Evolutionary conservation across 1,284 basidiomycete species (phyloP), one percentile per base, ranked within the genome.

Genomic region (Cutaneotrichosporon dermatis): DNA sequence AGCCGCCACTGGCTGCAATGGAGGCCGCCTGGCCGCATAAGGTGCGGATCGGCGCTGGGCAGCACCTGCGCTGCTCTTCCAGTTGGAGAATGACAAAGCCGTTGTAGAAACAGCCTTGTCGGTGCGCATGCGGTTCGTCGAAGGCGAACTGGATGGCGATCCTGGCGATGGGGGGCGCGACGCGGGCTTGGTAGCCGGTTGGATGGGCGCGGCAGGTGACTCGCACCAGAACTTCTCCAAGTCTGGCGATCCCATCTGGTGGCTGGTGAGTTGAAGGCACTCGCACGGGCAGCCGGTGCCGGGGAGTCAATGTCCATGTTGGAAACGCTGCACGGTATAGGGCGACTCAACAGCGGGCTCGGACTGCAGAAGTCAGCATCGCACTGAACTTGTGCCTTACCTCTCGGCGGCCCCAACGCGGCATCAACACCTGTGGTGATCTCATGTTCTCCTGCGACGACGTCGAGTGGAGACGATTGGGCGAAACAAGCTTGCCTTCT

Each of bases 151-250:
- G 7, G 72, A 72, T 1, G 70, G 70, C 0, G 76, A 76, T 3
- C 68, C 69, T 8, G 76, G 75, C 1, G 75, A 74, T 1, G 71
- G 72, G 63, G 64, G 50, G 69, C 59, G 13, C 73, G 61, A 35
- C 73, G 65, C n/a, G n/a, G n/a, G n/a, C 58, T 74, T 75, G 8
- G 68, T 57, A 35, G 68, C 65, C 6, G 66, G 64, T 15, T 62
- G 59, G 40, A 62, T 62, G 10, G 71, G 68, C 5, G 66, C 63
- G 4, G 66, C 69, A 7, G 76, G 75, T 4, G 74, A 75, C 37
- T 75, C 72, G 67, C 71, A 73, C 58, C 77, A 78, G 66, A 72
- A 75, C 8, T 70, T 71, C 5, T 75, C 76, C 34, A 78, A 65
- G 13, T 69, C 72, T 0, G 75, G 73, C 6, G 73, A 75, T 9